Conservation (phyloP, 2,329 filamentous ascomycete genomes). For the Fusarium verrucosum region DNA sequence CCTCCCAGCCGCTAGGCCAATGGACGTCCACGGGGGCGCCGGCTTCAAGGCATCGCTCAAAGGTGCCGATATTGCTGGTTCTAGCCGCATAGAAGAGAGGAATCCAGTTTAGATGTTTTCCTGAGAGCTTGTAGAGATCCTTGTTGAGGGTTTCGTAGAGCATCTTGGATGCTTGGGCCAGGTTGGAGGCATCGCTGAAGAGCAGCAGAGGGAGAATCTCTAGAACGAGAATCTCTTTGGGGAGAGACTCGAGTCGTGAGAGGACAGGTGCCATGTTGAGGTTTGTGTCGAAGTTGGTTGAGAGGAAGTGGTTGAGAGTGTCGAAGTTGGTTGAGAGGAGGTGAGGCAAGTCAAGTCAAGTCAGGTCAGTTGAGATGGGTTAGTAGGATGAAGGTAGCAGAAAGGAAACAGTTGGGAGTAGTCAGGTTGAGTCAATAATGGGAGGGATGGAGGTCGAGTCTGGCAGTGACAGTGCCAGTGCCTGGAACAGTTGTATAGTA, state of each 20-base stretch:
- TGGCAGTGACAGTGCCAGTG: background rate
- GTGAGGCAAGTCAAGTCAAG: background rate
- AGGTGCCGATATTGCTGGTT: background rate
- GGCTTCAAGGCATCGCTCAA: background rate
- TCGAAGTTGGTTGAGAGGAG: background rate
- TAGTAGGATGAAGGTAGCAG: no score
- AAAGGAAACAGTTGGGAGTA: background rate
- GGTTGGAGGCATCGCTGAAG: background rate
- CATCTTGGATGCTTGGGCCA: background rate
- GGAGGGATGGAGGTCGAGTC: background rate
- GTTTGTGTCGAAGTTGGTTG: background rate
- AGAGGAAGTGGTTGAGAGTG: background rate
- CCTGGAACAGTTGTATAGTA: background rate
- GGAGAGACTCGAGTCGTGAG: background rate
- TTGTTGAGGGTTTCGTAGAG: background rate
- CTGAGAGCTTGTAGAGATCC: background rate
- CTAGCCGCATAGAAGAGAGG: background rate
- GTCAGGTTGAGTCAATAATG: background rate
- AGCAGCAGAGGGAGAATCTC: background rate
- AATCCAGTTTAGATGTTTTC: background rate
- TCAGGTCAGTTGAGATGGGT: background rate
- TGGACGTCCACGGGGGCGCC: background rate
- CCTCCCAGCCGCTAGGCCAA: background rate
- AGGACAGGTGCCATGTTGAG: background rate
- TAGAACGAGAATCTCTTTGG: background rate